Percentiles rank a stretch among this genome's conserved stretches.
These are phyloP conservation scores for Colletotrichum tamarilloi DNA, from an alignment of 2,329 filamentous ascomycete genomes.

Conservation along the genomic window DNA sequence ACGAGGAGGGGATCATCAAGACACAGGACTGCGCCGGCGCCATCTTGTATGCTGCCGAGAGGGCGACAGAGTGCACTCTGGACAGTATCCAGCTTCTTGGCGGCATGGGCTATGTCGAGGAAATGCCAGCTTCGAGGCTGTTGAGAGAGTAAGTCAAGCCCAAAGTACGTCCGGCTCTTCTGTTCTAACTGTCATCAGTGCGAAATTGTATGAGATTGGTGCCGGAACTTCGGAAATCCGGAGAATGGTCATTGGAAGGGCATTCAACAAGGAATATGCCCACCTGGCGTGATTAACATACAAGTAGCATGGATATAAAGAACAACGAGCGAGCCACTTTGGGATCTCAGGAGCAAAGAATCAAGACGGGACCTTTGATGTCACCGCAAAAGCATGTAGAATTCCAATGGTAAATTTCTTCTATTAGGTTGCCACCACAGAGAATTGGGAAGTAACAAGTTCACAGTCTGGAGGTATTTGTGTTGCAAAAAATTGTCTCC, in stretches of 20 bases:
- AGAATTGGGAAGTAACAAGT: not conserved
- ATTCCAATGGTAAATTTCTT: not conserved
- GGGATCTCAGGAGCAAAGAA: not conserved
- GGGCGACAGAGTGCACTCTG: conserved; percentile 86
- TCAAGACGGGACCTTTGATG: not conserved
- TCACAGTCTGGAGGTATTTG: not conserved
- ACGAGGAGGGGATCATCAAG: conserved; percentile 77
- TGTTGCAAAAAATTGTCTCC: not conserved
- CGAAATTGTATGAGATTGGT: conserved; percentile 93
- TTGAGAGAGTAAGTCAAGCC: conserved; percentile 70
- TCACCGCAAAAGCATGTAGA: not conserved
- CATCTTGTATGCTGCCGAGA: conserved; percentile 92
- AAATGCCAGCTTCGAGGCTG: conserved; percentile 89
- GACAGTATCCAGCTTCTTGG: conserved; percentile 94
- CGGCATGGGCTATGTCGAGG: conserved; percentile 96
- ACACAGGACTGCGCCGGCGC: conserved; percentile 96
- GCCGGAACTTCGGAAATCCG: conserved; percentile 95
- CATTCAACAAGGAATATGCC: conserved; percentile 88
- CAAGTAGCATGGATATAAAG: not conserved
- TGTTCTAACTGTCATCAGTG: conserved; percentile 55
- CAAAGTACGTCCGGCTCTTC: not conserved
- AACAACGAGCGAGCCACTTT: not conserved
- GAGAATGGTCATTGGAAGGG: conserved; percentile 92
- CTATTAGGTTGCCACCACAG: not conserved
- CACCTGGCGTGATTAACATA: conserved; percentile 34